phyloP scores from a whole-genome alignment of 306 rosid species.

The Inga laurina region DNA sequence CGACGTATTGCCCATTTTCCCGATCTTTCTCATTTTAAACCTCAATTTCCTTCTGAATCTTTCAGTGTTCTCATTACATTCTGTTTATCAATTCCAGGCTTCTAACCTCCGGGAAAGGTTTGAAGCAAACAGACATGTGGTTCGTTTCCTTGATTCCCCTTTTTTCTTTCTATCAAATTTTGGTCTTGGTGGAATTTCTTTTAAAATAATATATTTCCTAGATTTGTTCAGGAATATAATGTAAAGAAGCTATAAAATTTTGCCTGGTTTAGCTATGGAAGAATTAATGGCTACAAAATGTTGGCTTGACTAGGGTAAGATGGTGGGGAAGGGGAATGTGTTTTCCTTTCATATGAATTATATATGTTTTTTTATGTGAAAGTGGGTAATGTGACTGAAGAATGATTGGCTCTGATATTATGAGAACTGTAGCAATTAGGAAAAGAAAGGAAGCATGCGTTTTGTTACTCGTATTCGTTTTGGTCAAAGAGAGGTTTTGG shows the following conservation, averaged over 20 bases:
- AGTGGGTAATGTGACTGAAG: neutral
- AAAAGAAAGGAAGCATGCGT: neutral
- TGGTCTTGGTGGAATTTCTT: neutral
- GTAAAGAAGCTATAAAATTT: neutral
- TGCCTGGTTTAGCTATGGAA: neutral
- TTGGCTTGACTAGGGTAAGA: neutral
- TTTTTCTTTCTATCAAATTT: neutral
- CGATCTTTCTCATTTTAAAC: neutral
- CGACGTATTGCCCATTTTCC: slow-evolving; percentile 50
- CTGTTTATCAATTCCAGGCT: slow-evolving; percentile 54
- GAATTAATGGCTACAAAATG: neutral
- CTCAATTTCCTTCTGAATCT: neutral
- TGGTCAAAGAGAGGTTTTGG: neutral
- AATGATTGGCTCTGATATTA: neutral
- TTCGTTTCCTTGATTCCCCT: slow-evolving; percentile 41
- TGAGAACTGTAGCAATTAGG: slow-evolving; percentile 1
- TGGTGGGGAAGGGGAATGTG: neutral
- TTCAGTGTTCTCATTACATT: slow-evolving; percentile 1
- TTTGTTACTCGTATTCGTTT: neutral
- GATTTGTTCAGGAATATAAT: neutral
- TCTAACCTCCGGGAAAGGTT: slow-evolving; percentile 79
- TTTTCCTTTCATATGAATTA: neutral
- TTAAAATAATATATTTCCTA: neutral
- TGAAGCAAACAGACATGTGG: slow-evolving; percentile 78
- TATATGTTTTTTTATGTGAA: neutral